These are phyloP conservation scores for Crithidia thermophila DNA, from an alignment of 208 protist species.

Conservation along the genomic window DNA sequence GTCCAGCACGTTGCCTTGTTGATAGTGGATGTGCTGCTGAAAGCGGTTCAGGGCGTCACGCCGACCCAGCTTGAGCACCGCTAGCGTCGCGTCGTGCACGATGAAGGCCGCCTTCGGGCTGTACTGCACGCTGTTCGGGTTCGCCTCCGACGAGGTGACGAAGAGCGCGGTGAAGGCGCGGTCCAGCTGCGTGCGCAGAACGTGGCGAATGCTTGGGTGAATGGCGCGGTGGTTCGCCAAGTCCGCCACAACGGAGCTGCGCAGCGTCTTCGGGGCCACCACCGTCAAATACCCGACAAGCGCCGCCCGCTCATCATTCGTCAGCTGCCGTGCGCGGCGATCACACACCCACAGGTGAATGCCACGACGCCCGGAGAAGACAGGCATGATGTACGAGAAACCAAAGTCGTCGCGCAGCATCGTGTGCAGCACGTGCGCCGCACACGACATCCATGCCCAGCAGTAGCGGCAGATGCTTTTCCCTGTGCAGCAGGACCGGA, in stretches of 20 bases:
- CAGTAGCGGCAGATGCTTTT: slow-evolving; percentile 96
- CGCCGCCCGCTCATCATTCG: slow-evolving; percentile 88
- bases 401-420: slow-evolving; percentile 96
- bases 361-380: slow-evolving; percentile 98
- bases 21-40: slow-evolving; percentile 52
- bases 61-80: slow-evolving; percentile 73
- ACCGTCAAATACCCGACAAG: slow-evolving; percentile 94
- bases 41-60: slow-evolving; percentile 66
- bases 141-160: slow-evolving; percentile 46
- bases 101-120: slow-evolving; percentile 63
- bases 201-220: slow-evolving; percentile 76
- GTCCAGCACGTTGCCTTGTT: slow-evolving; percentile 66
- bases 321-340: slow-evolving; percentile 81
- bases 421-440: slow-evolving; percentile 90
- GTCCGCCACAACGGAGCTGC: slow-evolving; percentile 61
- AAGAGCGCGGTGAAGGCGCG: slow-evolving; percentile 75
- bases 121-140: slow-evolving; percentile 75
- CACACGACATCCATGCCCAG: slow-evolving; percentile 97
- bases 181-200: slow-evolving; percentile 56
- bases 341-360: slow-evolving; percentile 99
- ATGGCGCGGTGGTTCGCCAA: slow-evolving; percentile 77
- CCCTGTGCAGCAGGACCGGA: slow-evolving; percentile 96
- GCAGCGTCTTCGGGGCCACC: slow-evolving; percentile 60
- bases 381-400: slow-evolving; percentile 97
- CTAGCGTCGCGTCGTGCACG: slow-evolving; percentile 67